Evolutionary conservation across 2,329 filamentous ascomycete species (phyloP), one percentile per base, ranked within the genome.

Genomic region (Arthrobotrys megalospora): DNA sequence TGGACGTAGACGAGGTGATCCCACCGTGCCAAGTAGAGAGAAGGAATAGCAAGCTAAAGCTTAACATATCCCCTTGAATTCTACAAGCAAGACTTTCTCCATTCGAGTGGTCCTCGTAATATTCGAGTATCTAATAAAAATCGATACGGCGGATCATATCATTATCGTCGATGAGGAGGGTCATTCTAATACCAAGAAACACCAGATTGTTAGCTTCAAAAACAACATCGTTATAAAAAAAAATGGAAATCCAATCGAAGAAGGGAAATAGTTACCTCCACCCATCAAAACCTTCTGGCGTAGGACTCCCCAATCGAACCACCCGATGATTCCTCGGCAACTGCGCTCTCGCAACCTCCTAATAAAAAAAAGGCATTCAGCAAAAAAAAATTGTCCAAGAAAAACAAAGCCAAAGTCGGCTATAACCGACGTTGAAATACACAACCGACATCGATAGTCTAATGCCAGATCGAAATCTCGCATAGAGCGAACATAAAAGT

Each of bases 301-400:
- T 19, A 16, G 5, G 10, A 34, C 6, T 12, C 5, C 67, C 67
- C n/a, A 67, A 28, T 1, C 52, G 34, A 6, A 72, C 2, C 10
- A 78, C 14, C 3, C 62, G 60, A 36, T 78, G 75, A 34, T 78
- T 78, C 10, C n/a, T 12, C 7, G 75, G 75, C 6, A 78, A 19
- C 16, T 68, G 21, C 5, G 67, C 63, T 3, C 43, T 45, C 43
- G 67, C 43, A 8, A 78, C 63, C 67, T 78, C 41, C 75, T 78
- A 64, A 32, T 21, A 34, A 16, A 10, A 38, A 38, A 8, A 32
- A 28, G 19, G 4, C 3, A 10, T 10, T 4, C 28, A 53, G 50
- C 28, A 16, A 16, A 21, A 14, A 14, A 14, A n/a, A 45, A 6
- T 6, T 45, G 11, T 10, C 41, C n/a, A n/a, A n/a, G 1, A 19